A percentile compares a stretch with the other conserved stretches of the same genome.
phyloP scores from a whole-genome alignment of 1,284 basidiomycete species.

The Sparassis latifolia region DNA sequence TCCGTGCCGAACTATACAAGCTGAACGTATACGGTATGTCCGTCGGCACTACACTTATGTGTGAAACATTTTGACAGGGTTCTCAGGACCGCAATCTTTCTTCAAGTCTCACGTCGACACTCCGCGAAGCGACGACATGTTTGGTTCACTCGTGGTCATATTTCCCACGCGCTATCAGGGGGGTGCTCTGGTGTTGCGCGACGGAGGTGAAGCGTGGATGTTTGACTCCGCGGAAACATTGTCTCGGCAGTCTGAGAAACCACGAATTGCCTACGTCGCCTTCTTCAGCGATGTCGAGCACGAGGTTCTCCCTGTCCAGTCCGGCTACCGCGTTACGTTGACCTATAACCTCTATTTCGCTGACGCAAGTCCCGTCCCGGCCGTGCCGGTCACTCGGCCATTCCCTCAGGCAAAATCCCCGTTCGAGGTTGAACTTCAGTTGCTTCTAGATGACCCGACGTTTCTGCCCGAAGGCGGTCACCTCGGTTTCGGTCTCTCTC shows the following conservation, averaged over 20 bases:
- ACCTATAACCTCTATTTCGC: slow-evolving; percentile 33
- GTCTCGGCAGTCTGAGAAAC: background rate
- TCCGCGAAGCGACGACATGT: slow-evolving; percentile 17
- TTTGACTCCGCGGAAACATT: slow-evolving; percentile 28
- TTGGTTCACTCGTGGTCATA: slow-evolving; percentile 41
- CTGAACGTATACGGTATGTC: slow-evolving; percentile 23
- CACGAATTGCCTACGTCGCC: slow-evolving; percentile 27
- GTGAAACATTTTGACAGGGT: background rate
- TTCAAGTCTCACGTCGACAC: slow-evolving; percentile 23
- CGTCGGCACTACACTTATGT: background rate
- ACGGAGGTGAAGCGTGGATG: slow-evolving; percentile 17
- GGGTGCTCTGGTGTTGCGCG: slow-evolving; percentile 30
- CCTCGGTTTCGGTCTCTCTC: slow-evolving; percentile 32
- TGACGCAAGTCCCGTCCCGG: background rate
- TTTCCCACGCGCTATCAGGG: slow-evolving; percentile 37
- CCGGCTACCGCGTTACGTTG: slow-evolving; percentile 30
- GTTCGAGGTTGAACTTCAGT: slow-evolving; percentile 10
- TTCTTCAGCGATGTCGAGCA: slow-evolving; percentile 42
- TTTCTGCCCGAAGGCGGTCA: slow-evolving; percentile 27
- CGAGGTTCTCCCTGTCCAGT: slow-evolving; percentile 34
- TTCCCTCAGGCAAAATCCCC: background rate
- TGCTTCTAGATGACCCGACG: slow-evolving; percentile 19
- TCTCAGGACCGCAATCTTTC: slow-evolving; percentile 15
- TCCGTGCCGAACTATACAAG: slow-evolving; percentile 21
- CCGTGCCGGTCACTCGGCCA: background rate